A percentile compares a stretch with the other conserved stretches of the same genome.
These are phyloP conservation scores for Pseudogymnoascus sp. DNA, from an alignment of 2,329 filamentous ascomycete species.

Conservation along the genomic window DNA sequence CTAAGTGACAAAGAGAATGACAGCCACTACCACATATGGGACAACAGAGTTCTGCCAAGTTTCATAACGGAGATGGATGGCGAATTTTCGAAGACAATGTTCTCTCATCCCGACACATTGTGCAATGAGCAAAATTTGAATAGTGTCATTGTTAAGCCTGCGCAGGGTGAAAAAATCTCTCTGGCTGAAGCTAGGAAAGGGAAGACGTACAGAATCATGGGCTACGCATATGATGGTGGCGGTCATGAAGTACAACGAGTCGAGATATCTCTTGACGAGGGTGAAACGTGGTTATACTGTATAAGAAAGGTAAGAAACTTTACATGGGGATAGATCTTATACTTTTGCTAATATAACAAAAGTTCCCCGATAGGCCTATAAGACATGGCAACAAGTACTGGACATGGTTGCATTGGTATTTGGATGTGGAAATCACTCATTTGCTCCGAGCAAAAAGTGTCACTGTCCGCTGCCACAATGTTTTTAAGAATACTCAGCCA, in stretches of 20 bases:
- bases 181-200: slow-evolving; percentile 33
- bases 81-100: slow-evolving; percentile 40
- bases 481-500: slow-evolving; percentile 45
- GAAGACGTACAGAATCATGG: slow-evolving; percentile 37
- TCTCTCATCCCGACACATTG: slow-evolving; percentile 40
- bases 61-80: slow-evolving; percentile 44
- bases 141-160: slow-evolving; percentile 39
- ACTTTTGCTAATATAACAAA: slow-evolving; percentile 13
- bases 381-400: slow-evolving; percentile 47
- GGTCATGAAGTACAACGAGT: slow-evolving; percentile 43
- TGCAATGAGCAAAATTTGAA: slow-evolving; percentile 45
- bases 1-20: slow-evolving; percentile 37
- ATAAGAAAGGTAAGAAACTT: slow-evolving; percentile 24
- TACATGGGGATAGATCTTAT: slow-evolving; percentile 15
- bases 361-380: slow-evolving; percentile 41
- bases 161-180: slow-evolving; percentile 38
- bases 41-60: slow-evolving; percentile 41
- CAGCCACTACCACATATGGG: slow-evolving; percentile 42
- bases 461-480: slow-evolving; percentile 41
- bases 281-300: slow-evolving; percentile 42
- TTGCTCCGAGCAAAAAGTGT: slow-evolving; percentile 38
- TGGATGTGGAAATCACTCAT: slow-evolving; percentile 40
- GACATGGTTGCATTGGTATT: slow-evolving; percentile 47
- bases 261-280: slow-evolving; percentile 41
- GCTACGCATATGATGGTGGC: slow-evolving; percentile 43